Evolutionary conservation across 2,329 filamentous ascomycete genomes (phyloP).

Genomic region (Aureobasidium namibiae): DNA sequence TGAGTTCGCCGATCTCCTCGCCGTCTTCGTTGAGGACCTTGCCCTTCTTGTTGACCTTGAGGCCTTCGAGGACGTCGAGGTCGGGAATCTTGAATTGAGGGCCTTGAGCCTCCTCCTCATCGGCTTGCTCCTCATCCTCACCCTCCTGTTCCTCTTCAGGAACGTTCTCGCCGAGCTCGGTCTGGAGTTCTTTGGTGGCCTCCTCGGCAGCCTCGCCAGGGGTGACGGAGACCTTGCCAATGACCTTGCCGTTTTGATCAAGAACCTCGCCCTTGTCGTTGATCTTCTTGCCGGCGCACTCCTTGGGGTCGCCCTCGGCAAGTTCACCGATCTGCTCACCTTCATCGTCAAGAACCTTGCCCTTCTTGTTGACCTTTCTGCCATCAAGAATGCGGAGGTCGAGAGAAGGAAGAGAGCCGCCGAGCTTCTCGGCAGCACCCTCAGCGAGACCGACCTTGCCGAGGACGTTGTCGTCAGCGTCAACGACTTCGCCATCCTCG

Average conservation of each 20-base stretch:
- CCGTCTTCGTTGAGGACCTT: conserved; percentile 45
- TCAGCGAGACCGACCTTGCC: conserved; percentile 44
- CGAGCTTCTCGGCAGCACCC: conserved; percentile 40
- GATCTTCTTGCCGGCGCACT: conserved; percentile 40
- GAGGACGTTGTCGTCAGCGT: conserved; percentile 43
- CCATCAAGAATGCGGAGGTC: conserved; percentile 43
- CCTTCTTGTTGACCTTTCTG: conserved; percentile 51
- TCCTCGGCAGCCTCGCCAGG: conserved; percentile 43
- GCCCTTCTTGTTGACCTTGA: conserved; percentile 53
- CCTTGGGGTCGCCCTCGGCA: conserved; percentile 36
- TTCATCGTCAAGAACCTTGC: conserved; percentile 43
- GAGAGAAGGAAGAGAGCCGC: conserved; percentile 31
- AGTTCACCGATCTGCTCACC: conserved; percentile 45
- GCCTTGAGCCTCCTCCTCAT: conserved; percentile 18
- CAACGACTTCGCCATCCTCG: conserved; percentile 43
- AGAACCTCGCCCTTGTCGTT: conserved; percentile 44
- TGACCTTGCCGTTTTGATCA: conserved; percentile 42
- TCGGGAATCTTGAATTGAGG: conserved; percentile 32
- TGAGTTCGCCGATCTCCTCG: conserved; percentile 45
- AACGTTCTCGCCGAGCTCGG: conserved; percentile 38
- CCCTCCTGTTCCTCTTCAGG: conserved; percentile 22
- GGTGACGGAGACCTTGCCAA: conserved; percentile 41
- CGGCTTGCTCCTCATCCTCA: conserved; percentile 24
- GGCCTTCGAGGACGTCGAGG: conserved; percentile 41
- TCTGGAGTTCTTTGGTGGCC: conserved; percentile 40